Evolutionary conservation across 768 basidiomycete genomes (phyloP).

Genomic region (Hirschioporus abietinus): DNA sequence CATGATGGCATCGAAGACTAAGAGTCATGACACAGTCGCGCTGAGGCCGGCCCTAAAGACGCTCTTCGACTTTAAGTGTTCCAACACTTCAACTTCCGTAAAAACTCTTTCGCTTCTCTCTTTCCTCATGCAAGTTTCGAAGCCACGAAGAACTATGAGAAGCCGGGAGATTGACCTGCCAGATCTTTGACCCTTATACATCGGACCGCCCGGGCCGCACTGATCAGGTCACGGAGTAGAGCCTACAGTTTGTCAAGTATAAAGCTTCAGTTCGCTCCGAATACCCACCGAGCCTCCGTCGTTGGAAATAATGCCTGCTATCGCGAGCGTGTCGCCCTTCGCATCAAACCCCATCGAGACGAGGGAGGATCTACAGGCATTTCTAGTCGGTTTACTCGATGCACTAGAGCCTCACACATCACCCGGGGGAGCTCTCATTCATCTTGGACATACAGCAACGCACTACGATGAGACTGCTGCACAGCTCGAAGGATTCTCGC

Average conservation of each 20-base stretch:
- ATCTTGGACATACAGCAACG: conserved; percentile 46
- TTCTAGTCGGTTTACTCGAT: conserved; percentile 55
- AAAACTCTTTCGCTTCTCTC: too few species aligned
- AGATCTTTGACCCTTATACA: conserved; percentile 16
- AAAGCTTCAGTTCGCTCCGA: conserved; percentile 14
- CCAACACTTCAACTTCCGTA: too few species aligned
- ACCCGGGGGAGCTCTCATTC: conserved; percentile 65
- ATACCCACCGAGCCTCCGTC: conserved; percentile 17
- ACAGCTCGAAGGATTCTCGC: conserved; percentile 71
- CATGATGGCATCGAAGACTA: too few species aligned
- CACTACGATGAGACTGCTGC: conserved; percentile 53
- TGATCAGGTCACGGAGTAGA: conserved; percentile 12
- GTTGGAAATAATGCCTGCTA: conserved; percentile 14
- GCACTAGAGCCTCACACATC: conserved; percentile 66
- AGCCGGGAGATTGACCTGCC: conserved; percentile 9
- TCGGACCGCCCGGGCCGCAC: not conserved
- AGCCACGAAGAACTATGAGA: not conserved
- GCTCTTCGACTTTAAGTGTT: too few species aligned
- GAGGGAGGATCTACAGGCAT: conserved; percentile 50
- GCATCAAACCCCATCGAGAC: conserved; percentile 57
- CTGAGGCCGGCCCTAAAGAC: too few species aligned
- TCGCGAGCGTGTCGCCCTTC: conserved; percentile 33
- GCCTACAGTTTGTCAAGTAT: conserved; percentile 17
- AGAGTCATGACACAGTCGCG: too few species aligned
- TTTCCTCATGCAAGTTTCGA: too few species aligned